Percentiles rank a stretch among this genome's conserved stretches.
Evolutionary conservation across 2,329 filamentous ascomycete genomes (phyloP).

Genomic region (Clonostachys rhizophaga): DNA sequence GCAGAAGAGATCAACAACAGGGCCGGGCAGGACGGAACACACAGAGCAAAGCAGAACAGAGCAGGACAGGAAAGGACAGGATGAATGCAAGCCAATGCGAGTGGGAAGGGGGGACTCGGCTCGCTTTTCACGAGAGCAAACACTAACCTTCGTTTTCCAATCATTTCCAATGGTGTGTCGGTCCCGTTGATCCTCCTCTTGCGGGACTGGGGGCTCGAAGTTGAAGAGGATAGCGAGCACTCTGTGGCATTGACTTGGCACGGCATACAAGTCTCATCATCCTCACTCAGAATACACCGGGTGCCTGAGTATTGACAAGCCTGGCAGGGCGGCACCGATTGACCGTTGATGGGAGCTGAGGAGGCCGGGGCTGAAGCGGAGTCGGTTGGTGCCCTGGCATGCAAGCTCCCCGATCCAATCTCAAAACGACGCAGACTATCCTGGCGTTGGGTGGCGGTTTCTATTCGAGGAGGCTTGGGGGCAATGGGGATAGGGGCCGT

Average conservation of each 20-base stretch:
- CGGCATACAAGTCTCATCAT: slow-evolving; percentile 70
- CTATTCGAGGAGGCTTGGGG: slow-evolving; percentile 46
- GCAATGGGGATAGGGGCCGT: slow-evolving; percentile 64
- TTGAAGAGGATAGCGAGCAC: slow-evolving; percentile 60
- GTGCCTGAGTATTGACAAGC: slow-evolving; percentile 70
- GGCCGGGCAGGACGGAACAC: not conserved
- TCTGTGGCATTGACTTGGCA: slow-evolving; percentile 76
- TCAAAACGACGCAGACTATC: slow-evolving; percentile 42
- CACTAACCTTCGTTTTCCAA: slow-evolving; percentile 67
- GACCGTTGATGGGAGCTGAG: slow-evolving; percentile 30
- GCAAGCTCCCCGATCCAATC: slow-evolving; percentile 43
- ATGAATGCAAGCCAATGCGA: not conserved
- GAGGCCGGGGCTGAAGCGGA: slow-evolving; percentile 29
- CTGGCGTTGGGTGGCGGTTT: slow-evolving; percentile 32
- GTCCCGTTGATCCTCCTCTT: slow-evolving; percentile 70
- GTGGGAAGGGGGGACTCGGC: not conserved
- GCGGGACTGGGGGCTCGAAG: slow-evolving; percentile 67
- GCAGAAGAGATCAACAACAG: no score
- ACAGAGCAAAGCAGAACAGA: not conserved
- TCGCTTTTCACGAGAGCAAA: slow-evolving; percentile 2
- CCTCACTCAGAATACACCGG: slow-evolving; percentile 70
- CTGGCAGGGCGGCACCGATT: slow-evolving; percentile 58
- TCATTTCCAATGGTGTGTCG: slow-evolving; percentile 53
- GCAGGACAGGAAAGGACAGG: not conserved
- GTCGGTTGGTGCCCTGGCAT: slow-evolving; percentile 47